Evolutionary conservation across 1,139 yeast genomes (phyloP).

Genomic region (Protomyces gravidus): DNA sequence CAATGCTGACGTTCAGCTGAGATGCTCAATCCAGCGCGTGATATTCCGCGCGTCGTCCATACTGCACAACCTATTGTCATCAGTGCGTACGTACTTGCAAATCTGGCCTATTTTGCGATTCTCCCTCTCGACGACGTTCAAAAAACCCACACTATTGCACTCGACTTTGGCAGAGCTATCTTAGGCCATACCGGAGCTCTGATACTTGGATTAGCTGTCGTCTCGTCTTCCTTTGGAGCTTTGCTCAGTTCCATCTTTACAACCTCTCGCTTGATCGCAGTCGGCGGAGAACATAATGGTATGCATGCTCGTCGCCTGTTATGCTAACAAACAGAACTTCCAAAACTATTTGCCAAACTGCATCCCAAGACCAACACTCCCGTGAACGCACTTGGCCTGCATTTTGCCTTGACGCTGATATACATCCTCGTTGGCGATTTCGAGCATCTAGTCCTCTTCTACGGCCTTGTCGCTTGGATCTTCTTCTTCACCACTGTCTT

Average conservation of each 20-base stretch:
- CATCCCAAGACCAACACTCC: conserved; percentile 40
- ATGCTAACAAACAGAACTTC: conserved; percentile 39
- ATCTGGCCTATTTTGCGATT: conserved; percentile 43
- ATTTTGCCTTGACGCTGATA: conserved; percentile 38
- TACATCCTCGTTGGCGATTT: conserved; percentile 44
- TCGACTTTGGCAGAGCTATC: conserved; percentile 41
- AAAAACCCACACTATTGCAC: conserved; percentile 42
- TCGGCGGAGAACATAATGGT: conserved; percentile 40
- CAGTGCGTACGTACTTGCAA: conserved; percentile 42
- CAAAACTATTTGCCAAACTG: conserved; percentile 38
- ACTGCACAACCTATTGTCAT: conserved; percentile 46
- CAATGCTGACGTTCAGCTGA: not conserved
- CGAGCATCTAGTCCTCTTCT: conserved; percentile 41
- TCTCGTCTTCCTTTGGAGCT: conserved; percentile 45
- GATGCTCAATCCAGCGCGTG: conserved; percentile 39
- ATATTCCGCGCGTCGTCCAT: conserved; percentile 44
- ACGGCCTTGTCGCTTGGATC: conserved; percentile 39
- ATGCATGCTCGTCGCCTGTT: not conserved
- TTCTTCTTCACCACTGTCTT: conserved; percentile 24
- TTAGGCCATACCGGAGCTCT: conserved; percentile 40
- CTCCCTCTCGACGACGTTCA: conserved; percentile 40
- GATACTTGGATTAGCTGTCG: conserved; percentile 41
- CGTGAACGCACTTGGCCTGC: conserved; percentile 41
- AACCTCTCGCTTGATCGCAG: conserved; percentile 43
- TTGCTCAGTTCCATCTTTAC: conserved; percentile 45